Base-by-base conservation (phyloP, 768 basidiomycete genomes). In the Lactifluus piperatus region DNA sequence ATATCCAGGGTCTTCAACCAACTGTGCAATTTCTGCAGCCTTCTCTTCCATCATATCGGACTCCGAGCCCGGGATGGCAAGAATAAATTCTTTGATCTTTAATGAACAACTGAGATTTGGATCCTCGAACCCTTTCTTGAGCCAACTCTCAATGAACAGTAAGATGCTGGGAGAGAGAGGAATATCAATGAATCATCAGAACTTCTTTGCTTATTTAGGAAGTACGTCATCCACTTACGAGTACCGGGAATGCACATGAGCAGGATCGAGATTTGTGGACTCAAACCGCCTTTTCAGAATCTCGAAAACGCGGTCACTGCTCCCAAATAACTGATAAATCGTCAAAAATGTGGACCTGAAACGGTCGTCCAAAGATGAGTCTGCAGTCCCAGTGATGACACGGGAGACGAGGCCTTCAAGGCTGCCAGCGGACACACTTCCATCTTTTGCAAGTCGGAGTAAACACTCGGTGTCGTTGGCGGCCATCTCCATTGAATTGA, bases 121-220 rank as follows among this genome's bases (percentile, higher is more conserved):
- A 22, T 61, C 60, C 22, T 41, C 50, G 20, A 61, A 61, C 20
- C 60, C 60, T 43, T 56, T 56, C 37, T 41, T 43, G 13, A 61
- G 54, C 60, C 60, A 61, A 20, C 50, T 34, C 55, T 51, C 54
- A 36, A 61, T 56, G 6, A 61, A 51, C 9, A 51, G 47, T n/a
- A 61, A 52, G 29, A 61, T 47, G 11, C 60, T 61, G 24, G 18
- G 24, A 36, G 13, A 34, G 10, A 8, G 18, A 20, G 29, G 20
- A n/a, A n/a, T n/a, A n/a, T n/a, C n/a, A 22, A 41, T 9, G 20
- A 27, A n/a, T 24, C 44, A 39, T 46, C 22, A 39, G 13, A 20
- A 30, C 36, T 37, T 16, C 18, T 22, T 27, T 37, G 20, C 16
- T 14, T 27, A 18, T n/a, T n/a, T n/a, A n/a, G n/a, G 43, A 46